Base-by-base conservation (phyloP, 2,329 filamentous ascomycete genomes). In the Aspergillus pseudonomiae region DNA sequence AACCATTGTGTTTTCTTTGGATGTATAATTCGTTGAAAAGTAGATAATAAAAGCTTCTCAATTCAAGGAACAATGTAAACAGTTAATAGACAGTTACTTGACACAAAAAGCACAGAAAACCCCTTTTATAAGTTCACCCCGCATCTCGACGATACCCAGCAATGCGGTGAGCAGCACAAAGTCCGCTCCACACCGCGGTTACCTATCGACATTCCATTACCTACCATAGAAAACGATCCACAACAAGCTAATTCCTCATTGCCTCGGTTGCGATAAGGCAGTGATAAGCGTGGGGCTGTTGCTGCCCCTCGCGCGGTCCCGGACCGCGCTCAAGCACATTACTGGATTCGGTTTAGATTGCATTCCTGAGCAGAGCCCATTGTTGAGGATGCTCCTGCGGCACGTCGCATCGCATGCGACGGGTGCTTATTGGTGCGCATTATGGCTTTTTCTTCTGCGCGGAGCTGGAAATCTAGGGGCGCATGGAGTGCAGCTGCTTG, bases 1-100 rank as follows among this genome's bases (percentile, higher is more conserved):
- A 32, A 66, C 63, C 67, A 69, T 69, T 57, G 60, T 65, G 28
- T n/a, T 48, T 6, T 48, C 1, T 52, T 4, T 50, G 5, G 4
- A 14, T 26, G 5, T 48, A 26, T 12, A 12, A 34, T 19, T 16
- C 7, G 24, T 32, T 21, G n/a, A 21, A 11, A 21, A 4, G 28
- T 52, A 10, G 30, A 30, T 30, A n/a, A 3, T 30, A 2, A 30
- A 28, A 7, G 6, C 14, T 6, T 12, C 32, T 16, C 11, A 36
- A 36, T 16, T 3, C 6, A 3, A 7, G 0, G 14, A 36, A 36
- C 34, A 7, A 36, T 36, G 16, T 4, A 36, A 0, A 16, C 14
- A 36, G 34, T 16, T 16, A 16, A 14, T 16, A 36, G 34, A 16
- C 1, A 36, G 5, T 28, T 28, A 28, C 26, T 5, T 0, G 6